These are phyloP conservation scores for Aureococcus anophagefferens DNA, from an alignment of 108 stramenopile species.

Conservation along the genomic window DNA sequence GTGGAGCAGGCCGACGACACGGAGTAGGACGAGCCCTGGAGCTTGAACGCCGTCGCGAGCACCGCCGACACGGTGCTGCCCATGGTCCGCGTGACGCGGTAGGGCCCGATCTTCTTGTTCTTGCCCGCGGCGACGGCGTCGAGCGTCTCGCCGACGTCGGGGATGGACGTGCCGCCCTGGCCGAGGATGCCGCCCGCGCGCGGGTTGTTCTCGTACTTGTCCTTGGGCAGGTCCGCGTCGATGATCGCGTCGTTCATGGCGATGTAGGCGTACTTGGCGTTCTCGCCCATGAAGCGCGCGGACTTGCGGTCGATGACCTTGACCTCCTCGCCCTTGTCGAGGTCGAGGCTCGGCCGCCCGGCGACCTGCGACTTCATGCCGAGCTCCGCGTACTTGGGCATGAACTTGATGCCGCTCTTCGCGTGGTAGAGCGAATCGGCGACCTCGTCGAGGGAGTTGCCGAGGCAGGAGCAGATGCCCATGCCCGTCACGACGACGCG, in stretches of 20 bases:
- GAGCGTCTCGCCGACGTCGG: conserved; percentile 79
- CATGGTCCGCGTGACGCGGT: conserved; percentile 83
- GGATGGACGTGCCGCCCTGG: conserved; percentile 79
- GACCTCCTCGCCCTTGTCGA: conserved; percentile 56
- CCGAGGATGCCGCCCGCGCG: conserved; percentile 77
- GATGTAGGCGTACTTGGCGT: conserved; percentile 78
- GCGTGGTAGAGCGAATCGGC: conserved; percentile 54
- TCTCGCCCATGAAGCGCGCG: conserved; percentile 29
- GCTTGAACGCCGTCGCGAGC: conserved; percentile 74
- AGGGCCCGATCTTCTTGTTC: conserved; percentile 86
- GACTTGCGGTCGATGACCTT: neutral
- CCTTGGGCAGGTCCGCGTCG: conserved; percentile 62
- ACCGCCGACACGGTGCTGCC: conserved; percentile 79
- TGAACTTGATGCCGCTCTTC: conserved; percentile 58
- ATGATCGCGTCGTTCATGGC: conserved; percentile 72
- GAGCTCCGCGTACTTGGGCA: conserved; percentile 64
- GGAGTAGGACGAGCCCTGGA: conserved; percentile 73
- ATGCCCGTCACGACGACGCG: conserved; percentile 83
- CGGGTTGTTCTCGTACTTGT: conserved; percentile 72
- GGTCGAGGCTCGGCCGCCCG: conserved; percentile 59
- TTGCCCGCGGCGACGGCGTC: conserved; percentile 62
- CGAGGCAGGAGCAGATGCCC: conserved; percentile 64
- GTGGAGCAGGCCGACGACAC: conserved; percentile 79
- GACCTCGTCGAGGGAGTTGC: conserved; percentile 80
- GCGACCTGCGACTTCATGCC: conserved; percentile 74